Percentiles rank a stretch among this genome's conserved stretches.
These are phyloP conservation scores for Lachnellula cervina DNA, from an alignment of 2,329 filamentous ascomycete species.

Conservation along the genomic window DNA sequence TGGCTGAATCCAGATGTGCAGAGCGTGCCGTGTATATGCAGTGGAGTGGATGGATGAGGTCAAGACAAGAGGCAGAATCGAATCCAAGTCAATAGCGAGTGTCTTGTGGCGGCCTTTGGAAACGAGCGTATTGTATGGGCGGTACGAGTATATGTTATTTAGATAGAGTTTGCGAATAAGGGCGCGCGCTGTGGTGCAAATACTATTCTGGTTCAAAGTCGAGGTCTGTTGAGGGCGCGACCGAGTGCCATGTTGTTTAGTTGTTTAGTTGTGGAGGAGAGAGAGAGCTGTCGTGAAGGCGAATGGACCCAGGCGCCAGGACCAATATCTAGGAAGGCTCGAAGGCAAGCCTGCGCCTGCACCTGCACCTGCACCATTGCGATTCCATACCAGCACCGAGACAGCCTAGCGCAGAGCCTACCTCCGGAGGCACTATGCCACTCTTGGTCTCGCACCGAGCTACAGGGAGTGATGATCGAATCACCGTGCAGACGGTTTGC, in stretches of 20 bases:
- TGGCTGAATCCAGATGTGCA: slow-evolving; percentile 2
- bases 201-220: not conserved
- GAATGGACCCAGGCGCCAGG: not conserved
- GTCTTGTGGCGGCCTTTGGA: not conserved
- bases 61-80: not conserved
- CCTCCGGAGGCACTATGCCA: too few relatives aligned
- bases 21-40: not conserved
- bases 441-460: too few relatives aligned
- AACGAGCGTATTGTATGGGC: not conserved
- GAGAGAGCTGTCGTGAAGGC: not conserved
- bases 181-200: not conserved
- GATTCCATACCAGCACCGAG: too few relatives aligned
- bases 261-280: not conserved
- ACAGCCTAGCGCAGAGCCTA: too few relatives aligned
- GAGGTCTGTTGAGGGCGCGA: not conserved
- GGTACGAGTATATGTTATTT: not conserved
- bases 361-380: not conserved
- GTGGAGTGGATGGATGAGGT: not conserved
- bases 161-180: not conserved
- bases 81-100: not conserved
- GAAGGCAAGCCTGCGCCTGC: not conserved
- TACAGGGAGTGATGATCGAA: too few relatives aligned
- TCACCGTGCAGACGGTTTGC: too few relatives aligned
- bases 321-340: not conserved
- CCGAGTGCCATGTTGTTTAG: not conserved